Evolutionary conservation across 371 early-diverging fungal species (phyloP).

Genomic region (Mucor mucedo): DNA sequence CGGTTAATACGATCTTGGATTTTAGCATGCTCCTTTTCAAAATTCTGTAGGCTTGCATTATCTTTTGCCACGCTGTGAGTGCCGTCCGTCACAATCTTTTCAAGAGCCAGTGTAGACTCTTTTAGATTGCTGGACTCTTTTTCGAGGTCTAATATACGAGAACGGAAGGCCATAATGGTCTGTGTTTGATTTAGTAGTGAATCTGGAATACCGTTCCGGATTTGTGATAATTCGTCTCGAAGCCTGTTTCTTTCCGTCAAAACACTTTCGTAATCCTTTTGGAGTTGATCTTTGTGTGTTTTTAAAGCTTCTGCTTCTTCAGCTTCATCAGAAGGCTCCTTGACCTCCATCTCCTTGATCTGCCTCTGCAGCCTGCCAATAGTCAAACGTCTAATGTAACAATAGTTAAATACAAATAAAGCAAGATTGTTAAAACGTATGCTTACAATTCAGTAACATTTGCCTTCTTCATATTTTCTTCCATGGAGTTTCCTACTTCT

Average conservation of each 20-base stretch:
- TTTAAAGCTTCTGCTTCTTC: constrained; percentile 60
- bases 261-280: constrained; percentile 69
- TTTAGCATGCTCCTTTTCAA: constrained; percentile 59
- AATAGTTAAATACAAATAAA: not conserved
- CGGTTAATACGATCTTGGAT: constrained; percentile 67
- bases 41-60: constrained; percentile 30
- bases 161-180: constrained; percentile 53
- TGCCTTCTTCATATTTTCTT: constrained; percentile 57
- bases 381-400: constrained; percentile 35
- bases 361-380: constrained; percentile 45
- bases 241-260: constrained; percentile 65
- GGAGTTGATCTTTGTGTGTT: constrained; percentile 64
- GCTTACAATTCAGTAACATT: constrained; percentile 55
- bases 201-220: constrained; percentile 59
- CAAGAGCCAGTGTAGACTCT: constrained; percentile 38
- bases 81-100: constrained; percentile 41
- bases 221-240: constrained; percentile 69
- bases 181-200: constrained; percentile 52
- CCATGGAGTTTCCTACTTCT: constrained; percentile 35
- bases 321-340: constrained; percentile 17
- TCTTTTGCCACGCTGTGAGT: constrained; percentile 48
- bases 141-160: constrained; percentile 54
- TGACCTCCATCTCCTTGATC: constrained; percentile 44
- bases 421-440: not conserved
- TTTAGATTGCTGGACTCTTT: constrained; percentile 47